Evolutionary conservation across 1,139 yeast genomes (phyloP).

Genomic region (Yamadazyma jaroonii): DNA sequence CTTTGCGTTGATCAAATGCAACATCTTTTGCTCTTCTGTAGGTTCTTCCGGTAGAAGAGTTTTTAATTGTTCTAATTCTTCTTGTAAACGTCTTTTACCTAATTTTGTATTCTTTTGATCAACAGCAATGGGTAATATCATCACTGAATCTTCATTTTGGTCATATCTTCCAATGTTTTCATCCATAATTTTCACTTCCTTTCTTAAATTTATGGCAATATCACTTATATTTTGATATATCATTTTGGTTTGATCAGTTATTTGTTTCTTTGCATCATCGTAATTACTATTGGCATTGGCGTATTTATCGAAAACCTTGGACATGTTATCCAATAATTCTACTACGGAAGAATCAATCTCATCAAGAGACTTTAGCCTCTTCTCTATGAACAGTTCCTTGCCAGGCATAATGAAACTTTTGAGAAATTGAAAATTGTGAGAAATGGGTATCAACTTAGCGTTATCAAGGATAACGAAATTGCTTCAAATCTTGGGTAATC

Average conservation of each 20-base stretch:
- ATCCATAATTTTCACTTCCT: constrained; percentile 58
- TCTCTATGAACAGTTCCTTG: constrained; percentile 32
- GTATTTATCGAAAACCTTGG: constrained; percentile 41
- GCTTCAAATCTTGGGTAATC: constrained; percentile 63
- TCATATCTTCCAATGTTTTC: constrained; percentile 51
- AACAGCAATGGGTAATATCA: constrained; percentile 58
- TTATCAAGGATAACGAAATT: constrained; percentile 57
- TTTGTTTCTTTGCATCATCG: constrained; percentile 20
- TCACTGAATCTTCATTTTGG: constrained; percentile 44
- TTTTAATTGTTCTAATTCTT: constrained; percentile 30
- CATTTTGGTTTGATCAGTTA: constrained; percentile 28
- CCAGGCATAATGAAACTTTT: neutral
- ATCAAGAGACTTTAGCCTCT: constrained; percentile 43
- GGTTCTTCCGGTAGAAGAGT: constrained; percentile 18
- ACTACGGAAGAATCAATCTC: constrained; percentile 46
- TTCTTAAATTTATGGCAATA: constrained; percentile 48
- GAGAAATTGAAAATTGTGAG: neutral
- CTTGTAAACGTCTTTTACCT: constrained; percentile 47
- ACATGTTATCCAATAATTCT: constrained; percentile 38
- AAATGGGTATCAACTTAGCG: constrained; percentile 55
- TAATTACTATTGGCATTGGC: constrained; percentile 19
- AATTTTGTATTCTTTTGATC: constrained; percentile 62
- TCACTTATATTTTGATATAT: constrained; percentile 35
- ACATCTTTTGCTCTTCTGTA: constrained; percentile 11
- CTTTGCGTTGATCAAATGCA: too few species aligned